These are phyloP conservation scores for Rhodotorula taiwanensis DNA, from an alignment of 768 basidiomycete genomes.

Conservation along the genomic window DNA sequence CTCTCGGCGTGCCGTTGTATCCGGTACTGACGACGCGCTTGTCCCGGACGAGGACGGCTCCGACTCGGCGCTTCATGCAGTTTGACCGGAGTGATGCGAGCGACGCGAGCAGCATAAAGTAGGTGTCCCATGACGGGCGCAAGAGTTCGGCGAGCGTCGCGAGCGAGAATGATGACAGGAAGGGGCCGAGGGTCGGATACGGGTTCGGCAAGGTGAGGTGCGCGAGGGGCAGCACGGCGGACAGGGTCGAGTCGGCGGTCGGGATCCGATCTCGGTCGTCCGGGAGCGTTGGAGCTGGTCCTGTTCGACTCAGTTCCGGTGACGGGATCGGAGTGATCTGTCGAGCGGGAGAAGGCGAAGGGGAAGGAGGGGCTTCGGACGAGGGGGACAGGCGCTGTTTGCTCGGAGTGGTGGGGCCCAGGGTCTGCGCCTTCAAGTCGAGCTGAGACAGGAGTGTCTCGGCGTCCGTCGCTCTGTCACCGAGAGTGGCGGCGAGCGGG, in stretches of 20 bases:
- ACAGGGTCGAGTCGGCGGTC: slow-evolving; percentile 11
- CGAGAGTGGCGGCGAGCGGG: slow-evolving; percentile 18
- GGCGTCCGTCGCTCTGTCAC: background rate
- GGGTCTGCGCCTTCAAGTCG: slow-evolving; percentile 2
- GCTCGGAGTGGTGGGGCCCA: slow-evolving; percentile 27
- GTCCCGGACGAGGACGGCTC: slow-evolving; percentile 79
- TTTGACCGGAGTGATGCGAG: slow-evolving; percentile 31
- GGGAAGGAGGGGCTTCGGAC: slow-evolving; percentile 11
- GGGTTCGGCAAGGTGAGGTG: slow-evolving; percentile 53
- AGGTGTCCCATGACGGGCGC: slow-evolving; percentile 37
- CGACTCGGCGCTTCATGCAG: slow-evolving; percentile 65
- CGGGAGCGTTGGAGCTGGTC: background rate
- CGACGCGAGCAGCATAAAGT: slow-evolving; percentile 36
- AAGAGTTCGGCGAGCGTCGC: slow-evolving; percentile 16
- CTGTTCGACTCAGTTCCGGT: slow-evolving; percentile 4
- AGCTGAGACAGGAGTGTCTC: slow-evolving; percentile 2
- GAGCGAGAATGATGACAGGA: slow-evolving; percentile 17
- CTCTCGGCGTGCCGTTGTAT: slow-evolving; percentile 89
- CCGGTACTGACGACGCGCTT: slow-evolving; percentile 50
- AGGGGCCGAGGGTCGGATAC: slow-evolving; percentile 6
- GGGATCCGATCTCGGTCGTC: background rate
- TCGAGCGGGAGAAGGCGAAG: slow-evolving; percentile 18
- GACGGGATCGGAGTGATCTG: slow-evolving; percentile 13
- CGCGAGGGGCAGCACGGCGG: slow-evolving; percentile 50
- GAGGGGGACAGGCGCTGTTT: background rate